phyloP scores from a whole-genome alignment of 2,329 filamentous ascomycete species.

The Myriosclerotinia duriaeana region DNA sequence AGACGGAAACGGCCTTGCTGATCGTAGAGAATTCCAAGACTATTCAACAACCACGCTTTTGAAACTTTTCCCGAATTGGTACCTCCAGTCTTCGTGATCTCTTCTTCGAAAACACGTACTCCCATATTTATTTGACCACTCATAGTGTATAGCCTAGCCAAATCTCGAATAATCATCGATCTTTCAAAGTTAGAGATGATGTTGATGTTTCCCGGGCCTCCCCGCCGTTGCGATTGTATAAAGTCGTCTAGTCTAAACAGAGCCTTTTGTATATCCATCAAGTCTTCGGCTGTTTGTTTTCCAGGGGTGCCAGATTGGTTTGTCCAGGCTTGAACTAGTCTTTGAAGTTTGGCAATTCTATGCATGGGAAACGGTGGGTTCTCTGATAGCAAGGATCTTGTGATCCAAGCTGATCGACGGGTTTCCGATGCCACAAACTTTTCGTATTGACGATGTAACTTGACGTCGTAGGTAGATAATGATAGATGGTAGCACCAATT shows the following conservation, averaged over 20 bases:
- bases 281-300: constrained; percentile 18
- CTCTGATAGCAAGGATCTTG: constrained; percentile 19
- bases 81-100: constrained; percentile 22
- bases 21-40: constrained; percentile 23
- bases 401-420: constrained; percentile 21
- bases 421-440: constrained; percentile 19
- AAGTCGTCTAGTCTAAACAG: constrained; percentile 20
- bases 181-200: constrained; percentile 21
- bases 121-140: constrained; percentile 20
- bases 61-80: constrained; percentile 22
- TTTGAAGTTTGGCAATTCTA: constrained; percentile 21
- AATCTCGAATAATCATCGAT: constrained; percentile 23
- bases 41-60: constrained; percentile 20
- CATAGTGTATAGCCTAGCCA: constrained; percentile 21
- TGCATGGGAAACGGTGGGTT: constrained; percentile 21
- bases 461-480: constrained; percentile 9
- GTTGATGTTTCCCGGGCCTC: constrained; percentile 11
- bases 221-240: constrained; percentile 19
- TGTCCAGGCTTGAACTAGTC: constrained; percentile 19
- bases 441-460: constrained; percentile 19
- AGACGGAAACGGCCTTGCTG: constrained; percentile 22
- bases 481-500: constrained; percentile 23
- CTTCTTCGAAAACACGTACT: constrained; percentile 20
- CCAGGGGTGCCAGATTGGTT: constrained; percentile 12
- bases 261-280: constrained; percentile 23